Base-by-base conservation (phyloP, 768 basidiomycete genomes). In the Boletus reticuloceps region DNA sequence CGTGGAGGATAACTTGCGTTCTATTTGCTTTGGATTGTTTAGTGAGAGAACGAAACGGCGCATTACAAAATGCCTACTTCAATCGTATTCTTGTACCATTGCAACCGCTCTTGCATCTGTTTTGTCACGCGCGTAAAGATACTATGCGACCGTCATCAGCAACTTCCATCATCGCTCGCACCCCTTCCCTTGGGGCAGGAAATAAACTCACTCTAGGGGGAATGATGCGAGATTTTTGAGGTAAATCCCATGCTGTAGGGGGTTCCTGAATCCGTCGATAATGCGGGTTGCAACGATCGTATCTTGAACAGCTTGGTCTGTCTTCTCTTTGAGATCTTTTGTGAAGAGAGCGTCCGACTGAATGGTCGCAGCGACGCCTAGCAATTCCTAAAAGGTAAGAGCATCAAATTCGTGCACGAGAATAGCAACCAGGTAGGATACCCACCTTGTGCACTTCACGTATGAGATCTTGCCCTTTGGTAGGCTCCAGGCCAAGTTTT, bases 151-250 rank as follows among this genome's bases (percentile, higher is more conserved):
- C 5, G 16, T 38, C 40, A 44, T 62, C 37, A 55, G 20, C n/a
- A 13, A 27, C 19, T 46, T 32, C 10, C 2, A 12, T 38, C 6
- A 14, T 37, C 5, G 19, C n/a, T n/a, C 4, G 8, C 7, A 14
- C 8, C 45, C 39, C 31, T 22, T 7, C 45, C 40, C 31, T 22
- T 7, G 34, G 17, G 53, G 13, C 17, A 1, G 36, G 42, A 39
- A 19, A 6, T 19, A 37, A 60, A 76, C 85, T 45, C 60, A 91
- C 88, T 91, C 91, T 11, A 90, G 73, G 22, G 91, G 91, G 71
- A 92, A 94, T n/a, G 75, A 78, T 3, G 91, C 87, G 55, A 91
- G 83, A 47, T 87, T 87, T 65, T 89, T 91, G 48, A 91, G 73
- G 69, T 88, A 84, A 22, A 77, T 78, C 20, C 81, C 83, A 55